phyloP scores from a whole-genome alignment of 2,329 filamentous ascomycete species.

The Beauveria asiatica region DNA sequence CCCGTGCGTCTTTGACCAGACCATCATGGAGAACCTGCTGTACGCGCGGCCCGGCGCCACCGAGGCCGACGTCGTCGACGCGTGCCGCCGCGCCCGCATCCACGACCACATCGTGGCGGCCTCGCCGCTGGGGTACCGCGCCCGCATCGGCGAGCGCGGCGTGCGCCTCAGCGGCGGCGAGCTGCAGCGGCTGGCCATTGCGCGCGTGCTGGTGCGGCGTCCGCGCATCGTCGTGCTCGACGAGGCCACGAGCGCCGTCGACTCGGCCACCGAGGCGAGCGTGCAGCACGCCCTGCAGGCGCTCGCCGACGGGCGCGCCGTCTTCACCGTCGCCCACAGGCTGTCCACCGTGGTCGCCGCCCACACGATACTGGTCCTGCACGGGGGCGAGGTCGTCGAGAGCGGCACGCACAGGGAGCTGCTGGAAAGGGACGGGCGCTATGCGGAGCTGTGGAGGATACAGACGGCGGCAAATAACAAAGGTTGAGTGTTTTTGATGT shows the following conservation, averaged over 20 bases:
- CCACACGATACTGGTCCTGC: constrained; percentile 45
- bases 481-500: neutral
- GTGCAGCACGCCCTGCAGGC: constrained; percentile 36
- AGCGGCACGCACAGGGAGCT: constrained; percentile 42
- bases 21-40: constrained; percentile 55
- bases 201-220: constrained; percentile 26
- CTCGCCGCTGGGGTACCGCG: constrained; percentile 45
- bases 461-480: constrained; percentile 21
- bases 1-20: constrained; percentile 54
- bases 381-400: constrained; percentile 42
- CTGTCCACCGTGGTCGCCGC: constrained; percentile 34
- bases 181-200: constrained; percentile 40
- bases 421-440: constrained; percentile 38
- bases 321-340: constrained; percentile 41
- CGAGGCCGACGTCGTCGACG: constrained; percentile 50
- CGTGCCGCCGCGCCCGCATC: constrained; percentile 52
- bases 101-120: constrained; percentile 53
- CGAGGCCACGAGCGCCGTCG: constrained; percentile 42
- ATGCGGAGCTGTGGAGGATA: constrained; percentile 42
- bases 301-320: constrained; percentile 40
- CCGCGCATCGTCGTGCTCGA: constrained; percentile 31
- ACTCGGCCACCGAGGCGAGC: constrained; percentile 30
- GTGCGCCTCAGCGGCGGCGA: constrained; percentile 43
- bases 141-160: constrained; percentile 39
- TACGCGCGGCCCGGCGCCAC: constrained; percentile 55